phyloP scores from a whole-genome alignment of 169 alveolate species.

The Plasmodium reichenowi region DNA sequence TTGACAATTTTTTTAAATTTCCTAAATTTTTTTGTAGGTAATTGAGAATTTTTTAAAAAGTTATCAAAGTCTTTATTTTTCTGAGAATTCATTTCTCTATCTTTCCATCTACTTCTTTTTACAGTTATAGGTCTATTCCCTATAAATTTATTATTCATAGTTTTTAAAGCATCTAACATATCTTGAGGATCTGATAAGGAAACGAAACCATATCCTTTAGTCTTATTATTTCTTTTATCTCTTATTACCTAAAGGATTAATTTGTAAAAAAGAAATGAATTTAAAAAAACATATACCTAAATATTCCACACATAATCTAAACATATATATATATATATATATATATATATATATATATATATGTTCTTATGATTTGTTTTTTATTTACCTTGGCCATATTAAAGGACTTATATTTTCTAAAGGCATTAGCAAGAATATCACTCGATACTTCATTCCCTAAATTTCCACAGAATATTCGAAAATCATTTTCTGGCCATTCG shows the following conservation, averaged over 20 bases:
- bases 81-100: slow-evolving; percentile 90
- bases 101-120: slow-evolving; percentile 95
- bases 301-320: not conserved
- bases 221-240: slow-evolving; percentile 95
- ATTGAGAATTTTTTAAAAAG: slow-evolving; percentile 76
- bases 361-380: slow-evolving; percentile 11
- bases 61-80: slow-evolving; percentile 83
- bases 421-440: slow-evolving; percentile 96
- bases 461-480: slow-evolving; percentile 97
- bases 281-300: not conserved
- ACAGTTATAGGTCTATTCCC: slow-evolving; percentile 96
- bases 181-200: slow-evolving; percentile 93
- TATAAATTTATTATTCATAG: slow-evolving; percentile 96
- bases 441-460: slow-evolving; percentile 98
- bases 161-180: slow-evolving; percentile 94
- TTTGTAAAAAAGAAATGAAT: not conserved
- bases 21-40: slow-evolving; percentile 81
- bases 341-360: not conserved
- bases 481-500: slow-evolving; percentile 98
- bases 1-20: slow-evolving; percentile 82
- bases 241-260: slow-evolving; percentile 91
- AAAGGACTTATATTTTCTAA: slow-evolving; percentile 95
- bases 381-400: slow-evolving; percentile 86
- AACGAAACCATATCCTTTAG: slow-evolving; percentile 97
- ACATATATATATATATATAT: not conserved